phyloP scores from a whole-genome alignment of 495 filamentous ascomycete genomes.

The Neurospora sp. region DNA sequence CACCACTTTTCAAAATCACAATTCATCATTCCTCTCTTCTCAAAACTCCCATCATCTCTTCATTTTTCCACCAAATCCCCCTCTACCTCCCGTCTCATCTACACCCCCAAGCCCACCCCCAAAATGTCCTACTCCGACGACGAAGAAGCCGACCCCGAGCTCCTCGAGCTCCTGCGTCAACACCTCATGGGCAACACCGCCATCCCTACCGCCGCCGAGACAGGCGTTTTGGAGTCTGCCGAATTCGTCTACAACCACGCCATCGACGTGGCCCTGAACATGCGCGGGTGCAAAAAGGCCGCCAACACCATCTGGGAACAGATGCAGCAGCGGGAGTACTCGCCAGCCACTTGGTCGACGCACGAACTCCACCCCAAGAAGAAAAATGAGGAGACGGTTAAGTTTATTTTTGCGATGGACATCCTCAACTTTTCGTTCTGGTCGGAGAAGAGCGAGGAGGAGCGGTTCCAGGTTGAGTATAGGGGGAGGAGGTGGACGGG shows the following conservation, averaged over 20 bases:
- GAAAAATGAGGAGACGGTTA: slow-evolving; percentile 65
- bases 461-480: slow-evolving; percentile 73
- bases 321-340: slow-evolving; percentile 80
- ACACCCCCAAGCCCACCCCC: background rate
- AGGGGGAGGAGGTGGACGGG: slow-evolving; percentile 76
- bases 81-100: background rate
- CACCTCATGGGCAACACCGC: slow-evolving; percentile 51
- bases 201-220: slow-evolving; percentile 44
- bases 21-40: background rate
- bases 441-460: slow-evolving; percentile 45
- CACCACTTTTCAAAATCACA: background rate
- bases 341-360: slow-evolving; percentile 70
- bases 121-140: slow-evolving; percentile 85
- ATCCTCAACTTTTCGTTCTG: slow-evolving; percentile 95
- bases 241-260: slow-evolving; percentile 85
- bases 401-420: slow-evolving; percentile 96
- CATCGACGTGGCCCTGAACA: slow-evolving; percentile 82
- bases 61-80: too few relatives aligned
- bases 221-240: slow-evolving; percentile 71
- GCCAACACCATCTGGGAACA: slow-evolving; percentile 63
- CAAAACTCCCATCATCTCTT: background rate
- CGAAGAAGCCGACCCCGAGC: slow-evolving; percentile 79
- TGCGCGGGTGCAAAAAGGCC: slow-evolving; percentile 65
- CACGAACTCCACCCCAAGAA: slow-evolving; percentile 85
- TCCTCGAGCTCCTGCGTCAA: slow-evolving; percentile 77